Conservation (phyloP, 164 flowering plant species). For the Dillenia suffruticosa region DNA sequence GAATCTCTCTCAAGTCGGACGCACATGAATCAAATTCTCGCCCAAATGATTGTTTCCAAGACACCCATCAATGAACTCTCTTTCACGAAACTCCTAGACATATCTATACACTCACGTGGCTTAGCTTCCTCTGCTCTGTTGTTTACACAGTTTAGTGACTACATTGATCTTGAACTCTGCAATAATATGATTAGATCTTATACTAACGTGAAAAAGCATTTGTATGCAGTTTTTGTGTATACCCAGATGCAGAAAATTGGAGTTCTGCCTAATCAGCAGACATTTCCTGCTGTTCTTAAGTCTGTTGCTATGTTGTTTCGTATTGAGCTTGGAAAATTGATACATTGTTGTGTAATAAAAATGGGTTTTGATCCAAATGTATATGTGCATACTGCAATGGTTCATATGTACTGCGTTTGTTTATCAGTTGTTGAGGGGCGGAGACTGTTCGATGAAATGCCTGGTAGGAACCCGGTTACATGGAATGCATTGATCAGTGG, state of each 20-base stretch:
- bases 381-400: conserved; percentile 24
- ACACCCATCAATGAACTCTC: conserved; percentile 11
- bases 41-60: conserved; percentile 8
- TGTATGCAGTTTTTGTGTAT: conserved; percentile 23
- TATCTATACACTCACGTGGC: conserved; percentile 10
- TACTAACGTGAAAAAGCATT: conserved; percentile 18
- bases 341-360: conserved; percentile 26
- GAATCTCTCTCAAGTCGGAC: conserved; percentile 7
- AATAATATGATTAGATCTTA: conserved; percentile 19
- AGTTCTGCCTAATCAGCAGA: conserved; percentile 17
- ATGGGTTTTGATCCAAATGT: conserved; percentile 30
- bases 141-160: conserved; percentile 14
- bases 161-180: conserved; percentile 16
- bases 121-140: conserved; percentile 8
- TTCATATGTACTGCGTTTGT: conserved; percentile 30
- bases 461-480: conserved; percentile 25
- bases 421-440: conserved; percentile 14
- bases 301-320: conserved; percentile 17
- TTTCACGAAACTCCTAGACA: conserved; percentile 18
- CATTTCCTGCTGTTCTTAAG: conserved; percentile 27
- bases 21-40: conserved; percentile 17
- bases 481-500: conserved; percentile 43
- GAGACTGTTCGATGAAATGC: conserved; percentile 36
- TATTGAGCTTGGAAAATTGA: conserved; percentile 18
- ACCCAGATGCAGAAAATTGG: conserved; percentile 24